Evolutionary conservation across 805 yeast genomes (phyloP).

Genomic region (Sugiyamaella chiloensis): DNA sequence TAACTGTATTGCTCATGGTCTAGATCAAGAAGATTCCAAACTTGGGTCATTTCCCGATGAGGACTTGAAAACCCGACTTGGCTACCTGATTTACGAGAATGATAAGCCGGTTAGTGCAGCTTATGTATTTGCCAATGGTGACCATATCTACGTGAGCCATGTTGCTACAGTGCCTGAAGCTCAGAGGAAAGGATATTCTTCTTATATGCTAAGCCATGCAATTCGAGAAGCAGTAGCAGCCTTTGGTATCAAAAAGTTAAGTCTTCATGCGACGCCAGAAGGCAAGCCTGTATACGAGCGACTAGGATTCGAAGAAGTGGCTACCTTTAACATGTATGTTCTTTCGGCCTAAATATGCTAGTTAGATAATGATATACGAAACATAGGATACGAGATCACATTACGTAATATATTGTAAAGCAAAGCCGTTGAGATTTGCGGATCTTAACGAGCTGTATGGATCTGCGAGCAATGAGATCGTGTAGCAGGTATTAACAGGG

Average conservation of each 20-base stretch:
- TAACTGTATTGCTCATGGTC: neutral
- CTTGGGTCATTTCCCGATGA: neutral
- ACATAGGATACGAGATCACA: too few relatives aligned
- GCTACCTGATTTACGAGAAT: neutral
- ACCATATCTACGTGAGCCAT: neutral
- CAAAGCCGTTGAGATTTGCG: too few relatives aligned
- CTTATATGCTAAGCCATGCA: neutral
- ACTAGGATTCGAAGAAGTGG: neutral
- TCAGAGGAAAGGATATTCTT: neutral
- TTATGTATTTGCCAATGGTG: neutral
- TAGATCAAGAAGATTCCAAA: neutral
- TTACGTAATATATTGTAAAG: too few relatives aligned
- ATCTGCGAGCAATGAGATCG: too few relatives aligned
- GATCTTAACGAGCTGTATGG: too few relatives aligned
- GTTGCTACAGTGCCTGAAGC: slow-evolving; percentile 3
- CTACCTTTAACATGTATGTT: neutral
- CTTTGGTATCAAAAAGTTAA: neutral
- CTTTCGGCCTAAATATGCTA: too few relatives aligned
- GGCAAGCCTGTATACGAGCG: neutral
- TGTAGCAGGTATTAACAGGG: too few relatives aligned
- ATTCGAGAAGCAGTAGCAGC: neutral
- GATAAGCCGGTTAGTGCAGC: neutral
- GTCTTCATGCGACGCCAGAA: neutral
- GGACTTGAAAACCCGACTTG: neutral
- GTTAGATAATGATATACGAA: too few relatives aligned